These are phyloP conservation scores for Pseudogymnoascus sp. DNA, from an alignment of 2,329 filamentous ascomycete species.

Conservation along the genomic window DNA sequence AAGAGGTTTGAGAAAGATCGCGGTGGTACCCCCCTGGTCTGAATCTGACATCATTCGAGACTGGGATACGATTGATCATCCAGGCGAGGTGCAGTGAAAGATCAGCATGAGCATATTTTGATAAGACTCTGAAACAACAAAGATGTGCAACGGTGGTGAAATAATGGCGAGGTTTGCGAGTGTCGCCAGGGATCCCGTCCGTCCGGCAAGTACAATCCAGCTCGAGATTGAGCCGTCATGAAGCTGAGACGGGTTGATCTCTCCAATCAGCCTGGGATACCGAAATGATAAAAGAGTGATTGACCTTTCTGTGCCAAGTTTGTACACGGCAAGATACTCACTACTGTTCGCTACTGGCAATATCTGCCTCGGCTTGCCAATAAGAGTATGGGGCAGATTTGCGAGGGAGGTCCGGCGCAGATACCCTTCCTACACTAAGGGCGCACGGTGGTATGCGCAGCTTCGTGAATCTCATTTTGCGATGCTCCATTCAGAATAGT, in stretches of 20 bases:
- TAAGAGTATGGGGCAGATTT: constrained; percentile 7
- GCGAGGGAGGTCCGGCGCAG: neutral
- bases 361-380: neutral
- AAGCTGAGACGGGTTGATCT: constrained; percentile 1
- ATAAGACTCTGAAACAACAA: constrained; percentile 7
- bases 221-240: neutral
- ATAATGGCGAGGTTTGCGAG: constrained; percentile 5
- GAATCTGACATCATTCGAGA: constrained; percentile 5
- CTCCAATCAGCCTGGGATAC: constrained; percentile 5
- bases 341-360: neutral
- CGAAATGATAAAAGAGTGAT: constrained; percentile 1
- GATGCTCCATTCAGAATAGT: constrained; percentile 5
- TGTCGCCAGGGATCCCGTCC: neutral
- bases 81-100: neutral
- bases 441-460: constrained; percentile 2
- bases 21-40: neutral
- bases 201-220: neutral
- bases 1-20: constrained; percentile 2
- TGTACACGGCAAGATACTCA: constrained; percentile 5
- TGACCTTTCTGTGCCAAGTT: neutral
- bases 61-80: neutral
- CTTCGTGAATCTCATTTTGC: constrained; percentile 8
- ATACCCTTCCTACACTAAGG: neutral
- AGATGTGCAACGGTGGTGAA: constrained; percentile 7
- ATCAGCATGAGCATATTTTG: constrained; percentile 8